Conservation (phyloP, 495 filamentous ascomycete species). For the Lasiosphaeria hispida region DNA sequence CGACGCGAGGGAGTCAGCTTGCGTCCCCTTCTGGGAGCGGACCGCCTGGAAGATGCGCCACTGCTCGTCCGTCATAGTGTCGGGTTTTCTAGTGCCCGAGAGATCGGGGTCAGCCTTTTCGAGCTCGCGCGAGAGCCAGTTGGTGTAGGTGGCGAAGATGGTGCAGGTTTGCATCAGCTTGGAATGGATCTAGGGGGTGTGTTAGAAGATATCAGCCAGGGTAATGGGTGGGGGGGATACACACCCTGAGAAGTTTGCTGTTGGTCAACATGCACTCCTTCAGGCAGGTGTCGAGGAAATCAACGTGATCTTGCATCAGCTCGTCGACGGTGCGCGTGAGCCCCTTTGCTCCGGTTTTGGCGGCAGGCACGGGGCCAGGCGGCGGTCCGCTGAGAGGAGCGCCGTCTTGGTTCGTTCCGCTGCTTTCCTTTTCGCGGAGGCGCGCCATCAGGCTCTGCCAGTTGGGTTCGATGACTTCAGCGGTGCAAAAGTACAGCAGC, state of each 20-base stretch:
- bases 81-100: conserved; percentile 48
- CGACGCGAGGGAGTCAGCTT: background rate
- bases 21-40: conserved; percentile 31
- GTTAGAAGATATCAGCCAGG: background rate
- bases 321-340: conserved; percentile 89
- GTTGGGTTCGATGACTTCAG: conserved; percentile 96
- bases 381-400: background rate
- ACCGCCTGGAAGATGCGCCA: conserved; percentile 48
- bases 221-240: conserved; percentile 22
- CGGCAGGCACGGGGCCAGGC: background rate
- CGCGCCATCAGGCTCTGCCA: conserved; percentile 89
- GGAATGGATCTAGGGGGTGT: conserved; percentile 77
- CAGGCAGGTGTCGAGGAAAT: conserved; percentile 94
- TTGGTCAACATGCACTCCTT: conserved; percentile 99
- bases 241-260: conserved; percentile 83
- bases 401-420: conserved; percentile 43
- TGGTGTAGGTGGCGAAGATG: conserved; percentile 85
- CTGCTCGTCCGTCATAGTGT: conserved; percentile 53
- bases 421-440: conserved; percentile 62
- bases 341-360: conserved; percentile 30
- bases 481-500: conserved; percentile 91
- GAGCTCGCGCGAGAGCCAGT: conserved; percentile 73
- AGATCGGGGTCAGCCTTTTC: conserved; percentile 74
- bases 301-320: conserved; percentile 98
- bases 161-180: conserved; percentile 91